These are phyloP conservation scores for Pisolithus thermaeus DNA, from an alignment of 1,284 basidiomycete species.

Conservation along the genomic window DNA sequence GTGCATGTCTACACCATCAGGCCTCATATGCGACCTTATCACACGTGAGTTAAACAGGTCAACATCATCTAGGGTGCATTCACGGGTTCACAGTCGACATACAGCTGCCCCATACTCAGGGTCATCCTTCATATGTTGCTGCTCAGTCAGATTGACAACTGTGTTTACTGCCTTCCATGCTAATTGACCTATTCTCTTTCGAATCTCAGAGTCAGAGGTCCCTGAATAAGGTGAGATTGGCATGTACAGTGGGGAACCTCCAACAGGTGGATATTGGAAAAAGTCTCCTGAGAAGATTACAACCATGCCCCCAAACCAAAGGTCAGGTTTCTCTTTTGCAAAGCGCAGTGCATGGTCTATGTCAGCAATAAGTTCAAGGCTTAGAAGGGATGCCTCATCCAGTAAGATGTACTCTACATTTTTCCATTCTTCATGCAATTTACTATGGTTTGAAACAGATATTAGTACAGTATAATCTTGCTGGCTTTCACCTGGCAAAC, in stretches of 20 bases:
- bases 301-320: conserved; percentile 5
- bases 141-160: conserved; percentile 22
- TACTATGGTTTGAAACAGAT: no score
- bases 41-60: conserved; percentile 25
- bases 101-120: conserved; percentile 23
- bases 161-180: conserved; percentile 25
- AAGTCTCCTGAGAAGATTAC: conserved; percentile 16
- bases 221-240: conserved; percentile 13
- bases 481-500: no score
- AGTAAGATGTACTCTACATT: no score
- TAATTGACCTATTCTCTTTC: conserved; percentile 18
- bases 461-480: no score
- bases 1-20: conserved; percentile 21
- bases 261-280: conserved; percentile 17
- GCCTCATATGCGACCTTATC: conserved; percentile 12
- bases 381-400: no score
- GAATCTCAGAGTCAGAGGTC: conserved; percentile 8
- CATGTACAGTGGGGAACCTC: conserved; percentile 21
- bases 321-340: conserved; percentile 9
- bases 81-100: conserved; percentile 8
- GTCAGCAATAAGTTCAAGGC: background rate
- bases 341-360: conserved; percentile 15
- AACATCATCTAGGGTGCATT: conserved; percentile 25
- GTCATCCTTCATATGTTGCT: conserved; percentile 28
- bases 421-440: no score